Conservation (phyloP, 208 protist species). For the Herpetomonas samuelpessoai region DNA sequence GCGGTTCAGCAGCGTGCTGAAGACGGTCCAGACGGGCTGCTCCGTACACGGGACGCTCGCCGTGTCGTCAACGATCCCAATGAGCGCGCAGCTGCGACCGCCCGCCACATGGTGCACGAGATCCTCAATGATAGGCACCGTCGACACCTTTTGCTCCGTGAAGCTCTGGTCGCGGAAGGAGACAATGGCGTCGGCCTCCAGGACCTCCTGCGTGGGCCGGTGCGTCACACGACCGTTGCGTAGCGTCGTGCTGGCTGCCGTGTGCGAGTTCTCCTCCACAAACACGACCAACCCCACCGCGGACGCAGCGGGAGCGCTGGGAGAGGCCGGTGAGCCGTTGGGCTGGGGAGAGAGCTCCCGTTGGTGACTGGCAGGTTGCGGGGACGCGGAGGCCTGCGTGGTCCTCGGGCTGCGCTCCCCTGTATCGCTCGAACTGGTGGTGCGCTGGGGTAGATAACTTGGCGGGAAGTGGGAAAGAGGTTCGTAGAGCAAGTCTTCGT, state of each 20-base stretch:
- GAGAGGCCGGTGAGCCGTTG: constrained; percentile 1
- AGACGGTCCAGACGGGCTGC: constrained; percentile 29
- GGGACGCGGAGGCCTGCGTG: not conserved
- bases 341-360: too few relatives aligned
- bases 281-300: constrained; percentile 20
- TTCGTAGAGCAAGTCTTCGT: constrained; percentile 21
- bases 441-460: too few relatives aligned
- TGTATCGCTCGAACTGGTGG: not conserved
- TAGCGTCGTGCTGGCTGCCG: constrained; percentile 4
- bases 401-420: not conserved
- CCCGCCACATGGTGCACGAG: constrained; percentile 7
- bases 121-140: not conserved
- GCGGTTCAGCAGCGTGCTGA: constrained; percentile 9
- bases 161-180: constrained; percentile 12
- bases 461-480: constrained; percentile 2
- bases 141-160: constrained; percentile 6
- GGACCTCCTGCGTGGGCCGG: constrained; percentile 20
- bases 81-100: constrained; percentile 19
- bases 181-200: constrained; percentile 20
- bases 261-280: constrained; percentile 12
- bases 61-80: constrained; percentile 21
- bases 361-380: not conserved
- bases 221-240: constrained; percentile 12
- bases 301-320: constrained; percentile 3
- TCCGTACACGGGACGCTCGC: not conserved